Evolutionary conservation across 345 rosid species (phyloP).

Genomic region (Arabis hirsuta): DNA sequence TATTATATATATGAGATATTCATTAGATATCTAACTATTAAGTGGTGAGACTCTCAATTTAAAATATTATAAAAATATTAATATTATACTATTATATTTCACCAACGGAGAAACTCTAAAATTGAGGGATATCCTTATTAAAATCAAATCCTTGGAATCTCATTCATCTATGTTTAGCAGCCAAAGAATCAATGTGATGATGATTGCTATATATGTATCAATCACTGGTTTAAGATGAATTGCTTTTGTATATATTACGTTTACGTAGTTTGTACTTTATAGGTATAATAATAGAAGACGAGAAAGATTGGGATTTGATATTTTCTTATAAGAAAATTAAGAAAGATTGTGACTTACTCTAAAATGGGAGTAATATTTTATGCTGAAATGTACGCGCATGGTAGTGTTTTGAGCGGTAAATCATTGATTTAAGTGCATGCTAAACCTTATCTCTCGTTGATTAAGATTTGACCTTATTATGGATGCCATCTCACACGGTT

Average conservation of each 20-base stretch:
- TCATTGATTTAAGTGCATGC: conserved; percentile 28
- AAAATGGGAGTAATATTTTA: background rate
- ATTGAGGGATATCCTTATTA: background rate
- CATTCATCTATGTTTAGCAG: conserved; percentile 12
- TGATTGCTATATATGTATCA: background rate
- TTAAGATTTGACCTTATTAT: conserved; percentile 19
- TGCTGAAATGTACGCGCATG: conserved; percentile 27
- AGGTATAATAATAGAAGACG: background rate
- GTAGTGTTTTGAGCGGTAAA: conserved; percentile 16
- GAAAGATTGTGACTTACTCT: background rate
- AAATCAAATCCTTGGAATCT: conserved; percentile 1
- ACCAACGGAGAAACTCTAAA: too few relatives aligned
- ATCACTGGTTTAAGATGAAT: background rate
- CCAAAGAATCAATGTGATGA: background rate
- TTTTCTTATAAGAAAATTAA: background rate
- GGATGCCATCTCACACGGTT: background rate
- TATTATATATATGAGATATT: too few relatives aligned
- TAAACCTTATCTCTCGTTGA: conserved; percentile 12
- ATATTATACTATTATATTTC: too few relatives aligned
- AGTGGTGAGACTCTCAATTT: too few relatives aligned
- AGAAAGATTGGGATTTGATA: background rate
- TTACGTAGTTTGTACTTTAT: too few relatives aligned
- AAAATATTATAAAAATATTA: too few relatives aligned
- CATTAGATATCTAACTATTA: too few relatives aligned
- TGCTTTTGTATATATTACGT: background rate